phyloP scores from a whole-genome alignment of 352 stramenopile genomes.

The Pythium monospermum region DNA sequence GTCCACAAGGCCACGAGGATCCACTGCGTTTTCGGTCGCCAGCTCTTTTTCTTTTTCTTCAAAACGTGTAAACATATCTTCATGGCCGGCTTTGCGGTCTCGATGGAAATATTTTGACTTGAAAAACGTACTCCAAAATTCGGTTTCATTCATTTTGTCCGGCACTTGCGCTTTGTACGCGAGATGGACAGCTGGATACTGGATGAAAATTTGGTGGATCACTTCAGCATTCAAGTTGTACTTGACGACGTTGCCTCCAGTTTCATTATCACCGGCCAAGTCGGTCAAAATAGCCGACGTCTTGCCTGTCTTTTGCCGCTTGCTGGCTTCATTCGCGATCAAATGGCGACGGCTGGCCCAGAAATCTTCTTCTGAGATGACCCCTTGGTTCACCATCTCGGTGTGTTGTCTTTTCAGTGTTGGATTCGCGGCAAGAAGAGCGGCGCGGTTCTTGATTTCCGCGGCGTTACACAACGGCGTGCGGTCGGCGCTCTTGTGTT shows the following conservation, averaged over 20 bases:
- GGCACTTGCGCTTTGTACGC: constrained; percentile 82
- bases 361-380: constrained; percentile 86
- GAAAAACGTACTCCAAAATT: constrained; percentile 87
- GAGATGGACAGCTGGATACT: constrained; percentile 83
- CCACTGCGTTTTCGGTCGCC: constrained; percentile 31
- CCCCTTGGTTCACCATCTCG: constrained; percentile 83
- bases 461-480: constrained; percentile 59
- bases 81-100: constrained; percentile 69
- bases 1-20: constrained; percentile 67
- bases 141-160: constrained; percentile 86
- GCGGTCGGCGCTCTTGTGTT: constrained; percentile 34
- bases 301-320: constrained; percentile 81
- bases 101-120: constrained; percentile 89
- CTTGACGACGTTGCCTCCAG: constrained; percentile 76
- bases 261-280: constrained; percentile 63
- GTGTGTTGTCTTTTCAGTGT: constrained; percentile 82
- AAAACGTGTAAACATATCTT: constrained; percentile 85
- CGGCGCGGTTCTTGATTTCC: constrained; percentile 82
- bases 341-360: constrained; percentile 80
- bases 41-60: constrained; percentile 75
- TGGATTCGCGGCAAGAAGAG: constrained; percentile 61
- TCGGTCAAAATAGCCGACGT: constrained; percentile 83
- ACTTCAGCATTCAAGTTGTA: constrained; percentile 88
- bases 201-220: constrained; percentile 89
- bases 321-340: constrained; percentile 77